Percentiles rank a stretch among this genome's conserved stretches.
phyloP scores from a whole-genome alignment of 768 basidiomycete species.

The Mycena albidolilacea region DNA sequence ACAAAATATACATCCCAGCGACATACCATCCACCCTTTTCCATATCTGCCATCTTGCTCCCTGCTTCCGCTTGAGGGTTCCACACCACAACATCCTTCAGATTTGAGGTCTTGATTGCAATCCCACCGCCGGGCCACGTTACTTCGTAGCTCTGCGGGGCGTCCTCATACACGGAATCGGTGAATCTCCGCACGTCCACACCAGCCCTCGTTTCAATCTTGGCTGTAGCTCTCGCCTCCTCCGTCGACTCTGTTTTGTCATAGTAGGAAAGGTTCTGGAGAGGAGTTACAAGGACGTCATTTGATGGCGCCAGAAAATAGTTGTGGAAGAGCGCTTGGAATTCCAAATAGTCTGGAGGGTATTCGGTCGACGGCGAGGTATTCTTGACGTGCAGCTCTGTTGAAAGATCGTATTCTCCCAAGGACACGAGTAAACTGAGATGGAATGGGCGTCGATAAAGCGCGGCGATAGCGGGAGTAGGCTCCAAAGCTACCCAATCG shows the following conservation, averaged over 20 bases:
- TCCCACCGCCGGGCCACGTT: constrained; percentile 69
- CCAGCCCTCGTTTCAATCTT: constrained; percentile 73
- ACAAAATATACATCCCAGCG: not conserved
- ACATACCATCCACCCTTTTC: constrained; percentile 88
- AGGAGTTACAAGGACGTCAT: constrained; percentile 72
- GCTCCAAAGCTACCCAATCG: constrained; percentile 68
- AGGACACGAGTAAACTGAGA: constrained; percentile 86
- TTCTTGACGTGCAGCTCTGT: constrained; percentile 90
- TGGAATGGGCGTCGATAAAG: constrained; percentile 77
- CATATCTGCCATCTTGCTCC: constrained; percentile 89
- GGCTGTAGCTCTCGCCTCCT: constrained; percentile 61
- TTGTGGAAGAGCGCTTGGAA: constrained; percentile 97
- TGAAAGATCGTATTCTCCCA: constrained; percentile 79
- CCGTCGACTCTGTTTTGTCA: constrained; percentile 83
- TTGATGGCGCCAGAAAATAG: constrained; percentile 81
- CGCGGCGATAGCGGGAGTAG: constrained; percentile 69
- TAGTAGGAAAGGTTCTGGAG: constrained; percentile 77
- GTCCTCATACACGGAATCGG: constrained; percentile 86
- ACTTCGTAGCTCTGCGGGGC: constrained; percentile 70
- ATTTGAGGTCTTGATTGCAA: constrained; percentile 67
- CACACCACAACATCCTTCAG: constrained; percentile 92
- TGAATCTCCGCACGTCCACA: constrained; percentile 77
- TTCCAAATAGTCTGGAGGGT: constrained; percentile 66
- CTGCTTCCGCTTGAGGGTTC: constrained; percentile 87
- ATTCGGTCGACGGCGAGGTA: constrained; percentile 59